Evolutionary conservation across 768 basidiomycete species (phyloP), one percentile per base, ranked within the genome.

Genomic region (button mushroom (Agaricus bisporus)): DNA sequence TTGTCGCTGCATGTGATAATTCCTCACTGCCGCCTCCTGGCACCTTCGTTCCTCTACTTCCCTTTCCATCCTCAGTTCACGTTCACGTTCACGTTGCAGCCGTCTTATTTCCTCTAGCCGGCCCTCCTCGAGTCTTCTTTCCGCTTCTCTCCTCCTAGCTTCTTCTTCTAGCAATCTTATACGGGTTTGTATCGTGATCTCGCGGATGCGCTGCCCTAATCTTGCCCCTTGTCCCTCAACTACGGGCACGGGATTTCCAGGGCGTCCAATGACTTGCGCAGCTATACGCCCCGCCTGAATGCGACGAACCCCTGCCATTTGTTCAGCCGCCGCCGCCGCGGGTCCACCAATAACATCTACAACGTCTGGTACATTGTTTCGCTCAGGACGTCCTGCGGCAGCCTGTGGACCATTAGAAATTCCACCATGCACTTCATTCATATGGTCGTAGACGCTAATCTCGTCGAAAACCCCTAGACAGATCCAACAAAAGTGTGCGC

Each of bases 401-500:
- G 12, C 25, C 44, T 5, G 46, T 15, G 53, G 53, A n/a, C 35
- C 39, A 41, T 29, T 35, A 25, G 47, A 54, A 11, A 29, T 41
- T 14, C 43, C 39, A 6, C 42, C 58, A 46, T 61, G 54, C 1
- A 61, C 58, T 28, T 39, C 22, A 10, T 35, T n/a, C 44, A 58
- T 55, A 26, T 55, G 54, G n/a, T 15, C 15, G 42, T 61, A 60
- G 17, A 60, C 58, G 9, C 28, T 26, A 12, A 8, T 29, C 9
- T 8, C 32, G 3, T 50, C 56, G 47, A 60, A 60, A 8, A 49
- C 45, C 3, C 56, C 54, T 37, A 49, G 10, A 35, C 60, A 61
- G 17, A 56, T 42, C 61, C 61, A 63, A 52, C 61, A 61, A 32
- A 60, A 50, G 59, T 83, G 79, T 8, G 70, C 70, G 3, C 74